Evolutionary conservation across 768 basidiomycete species (phyloP).

Genomic region (Steccherinum ochraceum): DNA sequence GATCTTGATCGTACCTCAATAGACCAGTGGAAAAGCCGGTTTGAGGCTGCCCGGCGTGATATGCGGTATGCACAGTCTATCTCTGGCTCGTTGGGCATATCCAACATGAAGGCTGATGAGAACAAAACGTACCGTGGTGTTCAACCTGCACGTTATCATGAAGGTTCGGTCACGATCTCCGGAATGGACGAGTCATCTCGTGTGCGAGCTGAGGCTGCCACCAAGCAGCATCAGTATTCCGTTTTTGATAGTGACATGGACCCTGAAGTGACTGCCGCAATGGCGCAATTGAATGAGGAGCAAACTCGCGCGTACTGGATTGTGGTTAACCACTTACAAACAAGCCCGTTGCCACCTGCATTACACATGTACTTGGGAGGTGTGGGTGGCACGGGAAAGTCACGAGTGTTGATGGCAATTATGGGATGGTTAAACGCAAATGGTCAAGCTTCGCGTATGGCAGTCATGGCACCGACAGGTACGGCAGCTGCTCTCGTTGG

Average conservation of each 20-base stretch:
- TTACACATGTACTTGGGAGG: conserved; percentile 16
- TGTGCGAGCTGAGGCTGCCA: conserved; percentile 1
- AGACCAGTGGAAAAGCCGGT: no score
- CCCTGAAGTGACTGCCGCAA: not conserved
- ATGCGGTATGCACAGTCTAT: no score
- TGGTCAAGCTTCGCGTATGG: conserved; percentile 6
- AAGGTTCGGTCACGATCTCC: conserved; percentile 9
- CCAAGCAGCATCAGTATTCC: conserved; percentile 5
- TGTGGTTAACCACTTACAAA: conserved; percentile 11
- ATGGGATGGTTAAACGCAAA: conserved; percentile 5
- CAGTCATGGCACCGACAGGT: conserved; percentile 16
- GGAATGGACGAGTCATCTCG: conserved; percentile 5
- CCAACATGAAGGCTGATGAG: no score
- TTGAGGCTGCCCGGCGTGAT: no score
- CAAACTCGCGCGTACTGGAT: conserved; percentile 15
- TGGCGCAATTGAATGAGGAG: conserved; percentile 12
- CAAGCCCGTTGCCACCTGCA: not conserved
- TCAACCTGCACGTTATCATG: conserved; percentile 18
- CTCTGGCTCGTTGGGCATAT: no score
- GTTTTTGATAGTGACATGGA: conserved; percentile 17
- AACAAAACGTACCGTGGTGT: conserved; percentile 19
- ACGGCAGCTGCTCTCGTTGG: conserved; percentile 13
- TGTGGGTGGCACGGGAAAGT: conserved; percentile 19
- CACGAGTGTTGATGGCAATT: conserved; percentile 16
- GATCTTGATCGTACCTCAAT: no score